Evolutionary conservation across 2,329 filamentous ascomycete species (phyloP), one percentile per base, ranked within the genome.

Genomic region (Biscogniauxia sp.): DNA sequence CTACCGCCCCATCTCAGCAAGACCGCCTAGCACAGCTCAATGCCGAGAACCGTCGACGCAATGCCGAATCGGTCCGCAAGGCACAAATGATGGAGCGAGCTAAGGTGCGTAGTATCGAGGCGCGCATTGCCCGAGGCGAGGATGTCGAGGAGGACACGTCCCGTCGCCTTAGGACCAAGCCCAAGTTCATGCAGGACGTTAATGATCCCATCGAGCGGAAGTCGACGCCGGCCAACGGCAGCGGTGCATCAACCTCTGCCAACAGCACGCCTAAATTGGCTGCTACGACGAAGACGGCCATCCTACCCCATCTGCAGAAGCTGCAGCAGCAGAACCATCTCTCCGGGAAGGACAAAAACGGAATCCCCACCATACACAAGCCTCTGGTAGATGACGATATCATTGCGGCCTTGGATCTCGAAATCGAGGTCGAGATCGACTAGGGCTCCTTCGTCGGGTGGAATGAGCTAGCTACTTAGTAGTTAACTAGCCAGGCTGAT

Each of bases 361-460:
- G 84, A 13, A 76, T 88, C 62, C 83, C 86, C 2, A 87, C 87
- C 13, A 90, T 92, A 54, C 91, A 94, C 71, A 88, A 91, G 77
- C 88, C 89, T 28, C 84, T 93, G 60, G 89, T 90, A 80, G 93
- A 97, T 64, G 95, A 98, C 72, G 95, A 98, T 72, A 90, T 97
- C 59, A 94, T 98, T 75, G 93, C 90, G 1, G 84, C 88, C 25
- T 80, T 98, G 79, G 95, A 98, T 74, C 78, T 98, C 69, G 94
- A 92, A 26, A 92, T 98, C 73, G 94, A 98, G 68, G 88, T 97
- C 69, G 93, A 96, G 67, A 92, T 96, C 68, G 92, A 79, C 69
- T 77, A 68, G 9, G 32, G 15, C 49, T n/a, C 17, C 49, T 20
- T 15, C 23, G 5, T 23, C 23, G 23, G 11, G 28, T 32, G 28